Evolutionary conservation across 2,329 filamentous ascomycete genomes (phyloP).

Genomic region (Colletotrichum costaricense): DNA sequence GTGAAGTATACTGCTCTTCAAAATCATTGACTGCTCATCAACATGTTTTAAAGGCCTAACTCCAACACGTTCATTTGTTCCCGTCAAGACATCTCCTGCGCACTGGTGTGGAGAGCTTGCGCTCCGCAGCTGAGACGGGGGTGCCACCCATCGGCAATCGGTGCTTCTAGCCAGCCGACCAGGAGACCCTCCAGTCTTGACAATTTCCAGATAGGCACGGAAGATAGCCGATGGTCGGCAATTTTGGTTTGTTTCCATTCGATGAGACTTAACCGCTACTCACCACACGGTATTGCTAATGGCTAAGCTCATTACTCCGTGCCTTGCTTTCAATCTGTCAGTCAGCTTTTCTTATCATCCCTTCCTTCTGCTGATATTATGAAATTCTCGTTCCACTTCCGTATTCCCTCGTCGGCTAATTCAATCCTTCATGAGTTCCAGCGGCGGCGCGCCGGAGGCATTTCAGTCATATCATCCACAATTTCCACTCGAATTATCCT

Average conservation of each 20-base stretch:
- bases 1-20: too few relatives aligned
- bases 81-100: not conserved
- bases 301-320: not conserved
- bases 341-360: not conserved
- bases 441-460: too few relatives aligned
- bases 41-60: not conserved
- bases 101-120: not conserved
- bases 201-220: not conserved
- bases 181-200: not conserved
- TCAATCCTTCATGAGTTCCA: not conserved
- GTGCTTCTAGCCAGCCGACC: conserved; percentile 22
- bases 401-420: conserved; percentile 2
- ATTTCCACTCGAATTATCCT: not conserved
- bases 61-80: not conserved
- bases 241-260: not conserved
- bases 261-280: conserved; percentile 2
- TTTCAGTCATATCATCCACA: not conserved
- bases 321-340: not conserved
- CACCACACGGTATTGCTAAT: not conserved
- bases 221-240: conserved; percentile 31
- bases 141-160: conserved; percentile 19
- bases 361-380: not conserved
- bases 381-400: not conserved
- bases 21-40: not conserved
- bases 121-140: not conserved